Base-by-base conservation (phyloP, 1,139 yeast species). In the Geotrichum klebahnii region DNA sequence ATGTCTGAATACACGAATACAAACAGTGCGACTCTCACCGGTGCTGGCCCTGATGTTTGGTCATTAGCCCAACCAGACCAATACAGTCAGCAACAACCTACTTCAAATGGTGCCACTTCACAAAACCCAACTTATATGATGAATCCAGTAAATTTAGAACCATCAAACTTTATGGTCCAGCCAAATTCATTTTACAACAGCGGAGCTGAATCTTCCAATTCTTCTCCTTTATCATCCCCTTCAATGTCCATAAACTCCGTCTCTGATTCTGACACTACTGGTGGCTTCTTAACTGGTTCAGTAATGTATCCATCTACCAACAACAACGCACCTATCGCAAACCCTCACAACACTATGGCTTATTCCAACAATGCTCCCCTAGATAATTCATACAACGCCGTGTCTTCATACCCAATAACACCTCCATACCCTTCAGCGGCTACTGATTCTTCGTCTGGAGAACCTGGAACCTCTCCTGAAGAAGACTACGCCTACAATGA, bases 391-490 rank as follows among this genome's bases (percentile, higher is more conserved):
- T 24, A 16, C 5, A 23, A n/a, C n/a, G 26, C 26, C 33, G 31
- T 34, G 9, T 39, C 41, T 10, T 23, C 26, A 10, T 38, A 48
- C 32, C 52, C 50, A 8, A 34, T 48, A 6, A 33, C 52, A 19
- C 52, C 54, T 33, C 54, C 50, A 17, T 51, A 51, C 40, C 51
- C 50, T 32, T 48, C 52, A 3, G 50, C 49, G 10, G 42, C 37
- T n/a, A 34, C 50, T 10, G 37, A 32, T 22, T 48, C 46, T 14
- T 39, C 52, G n/a, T 28, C 44, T 23, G 44, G 29, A 9, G 51
- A 50, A 20, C 31, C 42, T 3, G 50, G 40, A 22, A 34, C 50
- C n/a, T 46, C 57, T 8, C 51, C 51, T 10, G 52, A 44, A 6
- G 51, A 43, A 4, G 44, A 47, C 12, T 47, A 36, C 34, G 14